Evolutionary conservation across 192 early-diverging fungal species (phyloP), one percentile per base, ranked within the genome.

Genomic region (Gamsiella multidivaricata): DNA sequence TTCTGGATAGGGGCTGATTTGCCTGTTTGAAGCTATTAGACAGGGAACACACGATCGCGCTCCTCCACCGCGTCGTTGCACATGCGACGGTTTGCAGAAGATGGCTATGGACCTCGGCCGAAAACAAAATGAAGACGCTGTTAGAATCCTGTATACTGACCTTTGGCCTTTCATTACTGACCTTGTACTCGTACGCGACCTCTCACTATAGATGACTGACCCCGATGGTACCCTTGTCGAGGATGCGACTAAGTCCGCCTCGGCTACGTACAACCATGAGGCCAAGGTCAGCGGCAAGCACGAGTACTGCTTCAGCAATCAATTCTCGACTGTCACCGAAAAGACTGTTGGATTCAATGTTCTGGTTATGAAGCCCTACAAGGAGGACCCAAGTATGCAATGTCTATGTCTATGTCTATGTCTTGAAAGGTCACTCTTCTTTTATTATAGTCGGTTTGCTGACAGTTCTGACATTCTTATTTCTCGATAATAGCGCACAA

Each of bases 251-350:
- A 64, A 75, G 51, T 49, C 79, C 36, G 55, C 84, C 9, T 71
- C 84, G 29, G 84, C 76, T 7, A 83, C 80, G 15, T 82, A 82
- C 61, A 51, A 65, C 43, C 26, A 84, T 8, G 63, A 66, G 18
- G 88, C 91, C 20, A 75, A 81, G 25, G 23, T 46, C 7, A 78
- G 80, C 23, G 93, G 93, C 51, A 80, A 82, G 61, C 85, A 93
- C 64, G 83, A 80, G 14, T 92, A 89, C 78, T 95, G 93, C 81
- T 95, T 95, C 80, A 89, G 86, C 68, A 95, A 95, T 80, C 70
- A 81, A 32, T 86, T 89, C 80, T 88, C 86, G n/a, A 76, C 85
- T 25, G 31, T 85, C 61, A 75, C 84, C 23, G 88, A 87, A 6
- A 91, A 91, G 82, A 61, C 61, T 26, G 58, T 94, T 26, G 75